Base-by-base conservation (phyloP, 768 basidiomycete genomes). In the Boletus subparvulus region DNA sequence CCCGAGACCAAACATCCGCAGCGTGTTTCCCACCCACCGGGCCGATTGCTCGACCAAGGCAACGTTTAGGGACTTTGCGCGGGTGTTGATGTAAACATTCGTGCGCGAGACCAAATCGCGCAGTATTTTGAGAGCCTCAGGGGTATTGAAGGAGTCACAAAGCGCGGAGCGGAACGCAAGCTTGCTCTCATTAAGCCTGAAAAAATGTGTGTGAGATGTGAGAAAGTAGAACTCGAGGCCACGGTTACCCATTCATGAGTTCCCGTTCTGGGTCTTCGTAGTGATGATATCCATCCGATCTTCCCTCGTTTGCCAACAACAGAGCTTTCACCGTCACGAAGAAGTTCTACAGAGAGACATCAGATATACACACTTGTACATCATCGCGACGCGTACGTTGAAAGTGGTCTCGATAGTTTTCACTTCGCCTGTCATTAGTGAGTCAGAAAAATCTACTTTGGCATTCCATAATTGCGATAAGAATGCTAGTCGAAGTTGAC, bases 131-230 rank as follows among this genome's bases (percentile, higher is more conserved):
- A 98, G 72, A 0, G 94, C 95, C 17, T 76, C 80, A 3, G 94
- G 93, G 0, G 97, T 98, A 70, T 98, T 95, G 80, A 98, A 97
- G 0, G 95, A 98, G 72, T 99, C 96, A 73, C 90, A 95, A 46
- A 99, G 85, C 0, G 94, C 91, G 13, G 75, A 78, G 51, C 92
- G 86, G 81, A 99, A 96, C 9, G 82, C 78, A 41, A 80, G 63
- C 70, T 95, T 95, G 46, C 86, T 83, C 51, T 83, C 76, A 61
- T 89, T 80, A 36, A 95, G 77, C 63, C 94, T 97, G 64, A 46
- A 47, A 60, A 42, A 41, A 49, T 4, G 26, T 42, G 9, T n/a
- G 42, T 58, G 56, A 62, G 61, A 45, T 50, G 43, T 60, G 58
- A 56, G 26, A 26, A 54, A 16, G 19, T 21, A 58, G 44, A 33